phyloP scores from a whole-genome alignment of 2,329 filamentous ascomycete genomes.

The Fusarium solani-melongenae region DNA sequence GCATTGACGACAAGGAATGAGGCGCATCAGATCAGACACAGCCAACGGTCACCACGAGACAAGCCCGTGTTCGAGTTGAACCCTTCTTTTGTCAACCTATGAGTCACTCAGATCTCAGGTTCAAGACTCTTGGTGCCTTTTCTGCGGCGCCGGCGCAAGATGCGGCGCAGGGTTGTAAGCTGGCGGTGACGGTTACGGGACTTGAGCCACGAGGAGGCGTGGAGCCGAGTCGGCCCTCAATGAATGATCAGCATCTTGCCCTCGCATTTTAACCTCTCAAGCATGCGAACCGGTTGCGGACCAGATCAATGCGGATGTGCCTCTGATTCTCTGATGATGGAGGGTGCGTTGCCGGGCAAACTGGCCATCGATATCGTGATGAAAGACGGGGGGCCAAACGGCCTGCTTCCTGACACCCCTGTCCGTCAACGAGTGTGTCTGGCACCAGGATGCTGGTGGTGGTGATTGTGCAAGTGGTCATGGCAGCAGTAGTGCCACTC shows the following conservation, averaged over 20 bases:
- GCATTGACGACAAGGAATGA: slow-evolving; percentile 29
- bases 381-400: slow-evolving; percentile 29
- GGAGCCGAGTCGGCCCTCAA: slow-evolving; percentile 33
- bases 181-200: slow-evolving; percentile 28
- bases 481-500: slow-evolving; percentile 10
- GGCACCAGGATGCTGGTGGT: slow-evolving; percentile 25
- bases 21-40: slow-evolving; percentile 19
- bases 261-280: slow-evolving; percentile 7
- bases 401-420: slow-evolving; percentile 29
- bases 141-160: slow-evolving; percentile 29
- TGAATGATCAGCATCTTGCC: slow-evolving; percentile 25
- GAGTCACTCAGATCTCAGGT: slow-evolving; percentile 36
- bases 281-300: slow-evolving; percentile 18
- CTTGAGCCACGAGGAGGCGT: slow-evolving; percentile 34
- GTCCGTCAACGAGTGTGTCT: slow-evolving; percentile 33
- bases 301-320: slow-evolving; percentile 11
- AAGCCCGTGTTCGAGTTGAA: slow-evolving; percentile 19
- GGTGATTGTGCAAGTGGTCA: slow-evolving; percentile 19
- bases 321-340: slow-evolving; percentile 13
- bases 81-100: slow-evolving; percentile 32
- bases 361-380: slow-evolving; percentile 32
- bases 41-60: slow-evolving; percentile 16
- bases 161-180: slow-evolving; percentile 30
- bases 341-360: slow-evolving; percentile 26
- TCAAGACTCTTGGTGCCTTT: slow-evolving; percentile 28